These are phyloP conservation scores for Cubamyces sp. DNA, from an alignment of 768 basidiomycete species.

Conservation along the genomic window DNA sequence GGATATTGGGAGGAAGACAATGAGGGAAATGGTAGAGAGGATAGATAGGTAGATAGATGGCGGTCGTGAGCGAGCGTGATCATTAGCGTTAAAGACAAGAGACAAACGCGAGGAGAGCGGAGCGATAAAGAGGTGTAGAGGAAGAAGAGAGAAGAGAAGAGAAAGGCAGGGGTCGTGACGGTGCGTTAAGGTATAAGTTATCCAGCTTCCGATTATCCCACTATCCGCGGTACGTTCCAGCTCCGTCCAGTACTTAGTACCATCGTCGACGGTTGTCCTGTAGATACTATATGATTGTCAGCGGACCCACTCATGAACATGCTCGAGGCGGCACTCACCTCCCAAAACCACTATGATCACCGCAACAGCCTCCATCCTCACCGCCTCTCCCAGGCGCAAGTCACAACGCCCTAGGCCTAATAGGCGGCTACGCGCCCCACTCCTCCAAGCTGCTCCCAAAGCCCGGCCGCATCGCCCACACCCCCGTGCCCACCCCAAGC, in stretches of 20 bases:
- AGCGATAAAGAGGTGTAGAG: too few relatives aligned
- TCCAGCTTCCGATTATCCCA: neutral
- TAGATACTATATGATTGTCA: too few relatives aligned
- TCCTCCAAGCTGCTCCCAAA: conserved; percentile 31
- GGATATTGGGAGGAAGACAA: neutral
- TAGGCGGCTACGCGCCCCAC: conserved; percentile 30
- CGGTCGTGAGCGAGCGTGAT: too few relatives aligned
- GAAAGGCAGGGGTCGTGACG: neutral
- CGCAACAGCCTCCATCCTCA: neutral
- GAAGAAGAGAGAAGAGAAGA: neutral
- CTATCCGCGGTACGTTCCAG: neutral
- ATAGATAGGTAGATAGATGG: neutral
- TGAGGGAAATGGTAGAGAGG: neutral
- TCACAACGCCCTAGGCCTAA: too few relatives aligned
- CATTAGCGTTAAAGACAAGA: neutral
- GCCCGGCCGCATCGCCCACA: conserved; percentile 30
- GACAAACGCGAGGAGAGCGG: neutral
- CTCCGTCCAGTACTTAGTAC: neutral
- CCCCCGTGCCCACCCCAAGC: conserved; percentile 3
- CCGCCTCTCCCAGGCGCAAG: neutral
- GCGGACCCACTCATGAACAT: neutral
- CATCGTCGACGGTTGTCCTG: too few relatives aligned
- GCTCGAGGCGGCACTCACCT: conserved; percentile 1
- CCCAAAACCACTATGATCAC: neutral
- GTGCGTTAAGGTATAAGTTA: conserved; percentile 15